phyloP scores from a whole-genome alignment of 1,284 basidiomycete genomes.

The Pholiota adiposa region DNA sequence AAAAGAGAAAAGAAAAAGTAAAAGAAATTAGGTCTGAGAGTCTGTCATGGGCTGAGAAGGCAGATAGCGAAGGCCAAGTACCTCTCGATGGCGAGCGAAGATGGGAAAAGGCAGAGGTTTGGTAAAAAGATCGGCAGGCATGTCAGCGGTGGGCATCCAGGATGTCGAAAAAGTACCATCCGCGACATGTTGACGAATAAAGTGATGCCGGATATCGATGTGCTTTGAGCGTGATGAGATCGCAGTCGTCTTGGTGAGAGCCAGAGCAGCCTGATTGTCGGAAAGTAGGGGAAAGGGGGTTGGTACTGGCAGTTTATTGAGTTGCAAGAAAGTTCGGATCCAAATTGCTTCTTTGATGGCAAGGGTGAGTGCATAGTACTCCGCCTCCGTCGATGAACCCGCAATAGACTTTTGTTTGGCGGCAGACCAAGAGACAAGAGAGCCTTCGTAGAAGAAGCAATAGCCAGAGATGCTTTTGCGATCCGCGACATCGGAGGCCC shows the following conservation, averaged over 20 bases:
- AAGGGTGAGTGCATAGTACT: constrained; percentile 32
- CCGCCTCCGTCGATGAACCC: constrained; percentile 27
- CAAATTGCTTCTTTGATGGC: constrained; percentile 32
- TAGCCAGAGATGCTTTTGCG: constrained; percentile 27
- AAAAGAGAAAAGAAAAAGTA: background rate
- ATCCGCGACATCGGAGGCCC: constrained; percentile 23
- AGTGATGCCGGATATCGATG: constrained; percentile 44
- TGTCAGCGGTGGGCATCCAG: constrained; percentile 31
- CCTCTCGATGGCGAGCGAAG: background rate
- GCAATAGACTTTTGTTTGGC: constrained; percentile 31
- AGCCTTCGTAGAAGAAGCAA: constrained; percentile 25
- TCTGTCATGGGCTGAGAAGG: background rate
- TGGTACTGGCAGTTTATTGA: constrained; percentile 10
- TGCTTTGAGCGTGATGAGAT: constrained; percentile 37
- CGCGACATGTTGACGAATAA: constrained; percentile 36
- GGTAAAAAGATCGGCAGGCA: constrained; percentile 33
- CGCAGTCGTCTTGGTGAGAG: background rate
- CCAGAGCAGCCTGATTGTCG: constrained; percentile 34
- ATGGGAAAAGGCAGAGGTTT: constrained; percentile 11
- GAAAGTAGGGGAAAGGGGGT: constrained; percentile 21
- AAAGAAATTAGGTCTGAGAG: background rate
- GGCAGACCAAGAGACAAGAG: constrained; percentile 27
- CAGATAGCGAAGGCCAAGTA: background rate
- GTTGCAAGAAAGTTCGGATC: constrained; percentile 25
- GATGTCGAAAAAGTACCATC: constrained; percentile 19